These are phyloP conservation scores for Venturia nashicola DNA, from an alignment of 2,329 filamentous ascomycete species.

Conservation along the genomic window DNA sequence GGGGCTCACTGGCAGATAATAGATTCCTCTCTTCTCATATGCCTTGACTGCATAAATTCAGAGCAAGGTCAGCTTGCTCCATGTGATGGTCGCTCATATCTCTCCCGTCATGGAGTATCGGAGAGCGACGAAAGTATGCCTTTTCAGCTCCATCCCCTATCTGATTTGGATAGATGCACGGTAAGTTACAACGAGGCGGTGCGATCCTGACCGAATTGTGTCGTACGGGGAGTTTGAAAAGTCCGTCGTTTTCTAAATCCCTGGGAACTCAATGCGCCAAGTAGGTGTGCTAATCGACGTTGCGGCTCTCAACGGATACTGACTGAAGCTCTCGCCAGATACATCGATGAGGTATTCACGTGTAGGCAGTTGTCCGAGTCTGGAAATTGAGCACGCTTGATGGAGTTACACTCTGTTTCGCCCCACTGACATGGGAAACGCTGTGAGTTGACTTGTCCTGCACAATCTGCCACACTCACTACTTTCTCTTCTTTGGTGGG, in stretches of 20 bases:
- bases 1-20: not conserved
- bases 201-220: not conserved
- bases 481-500: not conserved
- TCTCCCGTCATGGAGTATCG: slow-evolving; percentile 1
- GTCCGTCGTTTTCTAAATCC: not conserved
- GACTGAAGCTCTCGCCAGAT: not conserved
- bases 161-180: not conserved
- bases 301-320: not conserved
- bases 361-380: not conserved
- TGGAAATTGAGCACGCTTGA: not conserved
- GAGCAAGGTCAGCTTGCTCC: not conserved
- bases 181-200: not conserved
- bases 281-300: not conserved
- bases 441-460: not conserved
- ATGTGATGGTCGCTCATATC: not conserved
- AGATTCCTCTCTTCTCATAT: not conserved
- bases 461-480: not conserved
- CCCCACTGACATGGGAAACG: not conserved
- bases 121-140: not conserved
- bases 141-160: not conserved
- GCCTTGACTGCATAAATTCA: not conserved
- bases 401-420: not conserved
- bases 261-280: not conserved
- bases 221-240: not conserved
- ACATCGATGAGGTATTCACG: not conserved